Evolutionary conservation across 2,329 filamentous ascomycete genomes (phyloP), one percentile per base, ranked within the genome.

Genomic region (Hypomyces rosellus): DNA sequence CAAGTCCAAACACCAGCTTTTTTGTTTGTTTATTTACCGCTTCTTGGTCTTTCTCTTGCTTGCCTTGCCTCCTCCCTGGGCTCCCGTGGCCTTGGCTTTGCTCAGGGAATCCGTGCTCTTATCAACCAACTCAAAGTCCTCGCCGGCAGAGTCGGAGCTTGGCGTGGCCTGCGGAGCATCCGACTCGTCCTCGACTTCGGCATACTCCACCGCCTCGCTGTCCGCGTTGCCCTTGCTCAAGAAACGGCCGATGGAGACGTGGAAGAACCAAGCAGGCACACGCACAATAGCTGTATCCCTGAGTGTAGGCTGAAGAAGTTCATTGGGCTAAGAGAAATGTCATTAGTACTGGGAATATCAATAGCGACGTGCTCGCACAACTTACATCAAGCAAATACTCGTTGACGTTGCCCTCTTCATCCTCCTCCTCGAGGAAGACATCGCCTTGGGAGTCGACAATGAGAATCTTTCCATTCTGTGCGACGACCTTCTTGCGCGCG

Each of bases 381-480:
- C 86, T 77, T 72, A 96, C 84, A 66, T 99, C 92, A 53, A 99
- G 82, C 56, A 96, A 73, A 64, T 85, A 95, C 65, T 96, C 89
- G 58, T 87, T 81, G 33, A 82, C 79, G 49, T 88, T 82, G 48
- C 93, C 93, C 20, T 96, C 89, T 58, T 91, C 90, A 46, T 89
- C 89, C 61, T 89, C 80, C 64, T 95, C 88, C 69, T 97, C 91
- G n/a, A 99, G 76, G 64, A 89, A 99, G 12, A 99, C 93, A 60
- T 96, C 90, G 25, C 93, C 93, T 9, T 86, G 75, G 1, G 88
- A 89, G 69, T 99, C 92, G 4, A 99, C 93, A 50, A 99, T 85
- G 36, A 99, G 75, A 1, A 95, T 78, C 74, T 97, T 99, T 58
- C 93, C 93, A 61, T 99, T 99, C 74, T 96, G 87, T 2, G 91